A percentile compares a stretch with the other conserved stretches of the same genome.
Conservation (phyloP, 352 stramenopile genomes). For the Pythium dissotocum region DNA sequence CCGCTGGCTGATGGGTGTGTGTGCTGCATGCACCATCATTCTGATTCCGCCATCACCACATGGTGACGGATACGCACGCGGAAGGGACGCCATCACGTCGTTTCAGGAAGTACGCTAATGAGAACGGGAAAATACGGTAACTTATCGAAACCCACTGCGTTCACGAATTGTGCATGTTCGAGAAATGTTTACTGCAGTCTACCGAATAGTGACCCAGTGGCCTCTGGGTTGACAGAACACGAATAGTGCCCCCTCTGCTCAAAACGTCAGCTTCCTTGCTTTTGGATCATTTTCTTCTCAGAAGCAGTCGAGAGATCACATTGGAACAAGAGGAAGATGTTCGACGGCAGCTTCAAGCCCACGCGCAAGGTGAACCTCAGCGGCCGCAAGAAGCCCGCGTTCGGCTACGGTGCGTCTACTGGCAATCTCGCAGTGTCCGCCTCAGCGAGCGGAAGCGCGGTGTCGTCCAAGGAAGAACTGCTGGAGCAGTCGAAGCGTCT, state of each 20-base stretch:
- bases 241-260: neutral
- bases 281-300: slow-evolving; percentile 1
- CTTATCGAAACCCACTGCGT: too few relatives aligned
- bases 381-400: slow-evolving; percentile 45
- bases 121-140: slow-evolving; percentile 1
- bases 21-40: slow-evolving; percentile 1
- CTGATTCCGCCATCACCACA: neutral
- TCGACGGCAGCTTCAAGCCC: slow-evolving; percentile 74
- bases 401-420: slow-evolving; percentile 21
- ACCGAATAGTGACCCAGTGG: neutral
- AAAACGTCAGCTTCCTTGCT: neutral
- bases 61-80: slow-evolving; percentile 4
- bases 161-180: neutral
- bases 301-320: neutral
- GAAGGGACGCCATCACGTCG: neutral
- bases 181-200: neutral
- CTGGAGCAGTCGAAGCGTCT: slow-evolving; percentile 55
- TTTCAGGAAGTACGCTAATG: slow-evolving; percentile 1
- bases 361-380: slow-evolving; percentile 71
- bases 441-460: neutral
- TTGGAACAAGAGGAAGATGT: slow-evolving; percentile 39
- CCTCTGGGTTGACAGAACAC: neutral
- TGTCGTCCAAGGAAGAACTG: slow-evolving; percentile 48
- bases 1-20: neutral
- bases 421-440: too few relatives aligned